Evolutionary conservation across 2,329 filamentous ascomycete genomes (phyloP), one percentile per base, ranked within the genome.

Genomic region (Raffaelea arxii): DNA sequence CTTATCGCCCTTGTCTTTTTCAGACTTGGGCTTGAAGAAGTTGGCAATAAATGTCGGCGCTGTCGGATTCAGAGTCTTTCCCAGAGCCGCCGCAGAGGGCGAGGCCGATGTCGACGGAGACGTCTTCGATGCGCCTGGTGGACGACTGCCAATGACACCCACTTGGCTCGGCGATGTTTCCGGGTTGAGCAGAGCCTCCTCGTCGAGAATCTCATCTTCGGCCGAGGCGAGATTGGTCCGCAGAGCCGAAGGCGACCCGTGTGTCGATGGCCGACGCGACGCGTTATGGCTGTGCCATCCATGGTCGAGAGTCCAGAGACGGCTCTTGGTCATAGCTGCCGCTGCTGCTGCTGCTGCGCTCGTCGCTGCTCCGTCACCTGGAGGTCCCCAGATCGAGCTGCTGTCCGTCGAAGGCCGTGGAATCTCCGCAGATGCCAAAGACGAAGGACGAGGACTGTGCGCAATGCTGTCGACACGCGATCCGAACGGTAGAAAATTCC

Each of bases 31-130:
- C 4, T 73, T 70, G 55, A 80, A 77, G 49, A 92, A 78, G 32
- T 81, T 75, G 10, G 75, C 82, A 64, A 84, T 91, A 61, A 97
- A 97, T 1, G 84, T 86, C 9, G 90, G 90, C 1, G 91, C 92
- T 6, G 86, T 78, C 7, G 92, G 92, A 57, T 98, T 97, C 24
- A 97, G 73, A 56, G 64, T 81, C 66, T 62, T 80, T 63, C 59
- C 82, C 68, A 57, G 59, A 71, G 69, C 41, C 71, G 48, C 41
- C 40, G 42, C 22, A n/a, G n/a, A n/a, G n/a, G n/a, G n/a, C n/a
- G n/a, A n/a, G n/a, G n/a, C n/a, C n/a, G n/a, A n/a, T n/a, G n/a
- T n/a, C n/a, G n/a, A n/a, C 19, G 32, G 14, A 16, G 27, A 9
- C 69, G 57, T 75, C 62, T 62, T 69, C 35, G 65, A 55, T 6